Evolutionary conservation across 352 stramenopile genomes (phyloP), one percentile per base, ranked within the genome.

Genomic region (Globisporangium nagaii): DNA sequence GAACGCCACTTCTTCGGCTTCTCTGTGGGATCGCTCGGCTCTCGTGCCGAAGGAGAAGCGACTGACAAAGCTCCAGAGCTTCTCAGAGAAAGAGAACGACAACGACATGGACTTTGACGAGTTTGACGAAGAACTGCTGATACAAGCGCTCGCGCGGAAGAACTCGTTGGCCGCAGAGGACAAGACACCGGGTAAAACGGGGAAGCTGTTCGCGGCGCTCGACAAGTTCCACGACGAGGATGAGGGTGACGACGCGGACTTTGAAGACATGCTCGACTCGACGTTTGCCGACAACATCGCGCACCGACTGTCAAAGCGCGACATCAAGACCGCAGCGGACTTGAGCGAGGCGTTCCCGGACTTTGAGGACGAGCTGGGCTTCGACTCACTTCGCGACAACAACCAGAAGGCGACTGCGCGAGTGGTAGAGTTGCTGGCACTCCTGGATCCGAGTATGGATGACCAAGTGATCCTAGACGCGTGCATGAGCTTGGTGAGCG

Each of bases 401-500:
- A 86, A 87, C 32, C 82, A 92, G 35, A 89, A 93, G 49, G 72
- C 79, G 35, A 95, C 79, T 3, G 58, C 64, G 22, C 83, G 84
- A 20, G 81, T 90, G 9, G 68, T 95, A 13, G 81, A 93, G 46
- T 49, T 95, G 15, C 61, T 95, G 12, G 73, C 82, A 9, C 66
- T 90, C 19, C 56, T 95, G 31, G 82, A 92, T 37, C 82, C 84
- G n/a, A 92, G 82, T 39, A 88, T 88, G 73, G 84, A 95, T 40
- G 84, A 95, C 44, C 77, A 90, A 63, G 66, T 92, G 4, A 92
- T 95, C 31, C 53, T 95, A 36, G 81, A 92, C 54, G 82, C 84
- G 11, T 95, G 84, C 39, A 72, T 68, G 42, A 74, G 79, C 28
- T 58, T 91, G 76, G 80, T 89, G 46, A 42, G 71, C 30, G n/a